Percentiles rank a stretch among this genome's conserved stretches.
phyloP scores from a whole-genome alignment of 441 rosid species.

The Hura crepitans region DNA sequence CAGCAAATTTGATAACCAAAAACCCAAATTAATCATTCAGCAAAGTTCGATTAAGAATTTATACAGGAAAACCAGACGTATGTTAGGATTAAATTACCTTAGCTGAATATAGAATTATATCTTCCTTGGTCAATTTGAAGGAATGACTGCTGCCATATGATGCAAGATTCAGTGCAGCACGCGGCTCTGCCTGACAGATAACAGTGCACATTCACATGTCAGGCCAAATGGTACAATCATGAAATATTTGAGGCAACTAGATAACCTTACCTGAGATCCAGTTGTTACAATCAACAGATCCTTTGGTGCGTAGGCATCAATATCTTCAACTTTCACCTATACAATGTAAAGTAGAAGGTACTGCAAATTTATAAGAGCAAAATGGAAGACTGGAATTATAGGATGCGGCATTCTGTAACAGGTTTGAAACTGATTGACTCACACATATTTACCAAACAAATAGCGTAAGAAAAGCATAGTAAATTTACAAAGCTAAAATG shows the following conservation, averaged over 20 bases:
- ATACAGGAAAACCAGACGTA: not conserved
- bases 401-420: not conserved
- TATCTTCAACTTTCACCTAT: constrained; percentile 90
- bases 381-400: not conserved
- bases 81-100: constrained; percentile 46
- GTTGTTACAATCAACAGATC: constrained; percentile 92
- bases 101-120: constrained; percentile 81
- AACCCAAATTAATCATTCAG: not conserved
- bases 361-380: constrained; percentile 2
- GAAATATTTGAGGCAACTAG: constrained; percentile 14
- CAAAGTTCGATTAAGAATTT: not conserved
- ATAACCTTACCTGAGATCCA: constrained; percentile 84
- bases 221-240: constrained; percentile 21
- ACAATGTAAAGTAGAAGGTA: constrained; percentile 18
- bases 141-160: constrained; percentile 89
- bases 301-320: constrained; percentile 89
- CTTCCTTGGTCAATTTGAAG: constrained; percentile 80
- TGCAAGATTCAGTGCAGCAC: constrained; percentile 92
- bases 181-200: constrained; percentile 93
- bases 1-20: not conserved
- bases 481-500: not conserved
- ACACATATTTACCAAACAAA: not conserved
- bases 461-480: not conserved
- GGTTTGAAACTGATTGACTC: not conserved
- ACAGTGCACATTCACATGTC: constrained; percentile 28